phyloP scores from a whole-genome alignment of 495 filamentous ascomycete genomes.

The Xylaria grammica region DNA sequence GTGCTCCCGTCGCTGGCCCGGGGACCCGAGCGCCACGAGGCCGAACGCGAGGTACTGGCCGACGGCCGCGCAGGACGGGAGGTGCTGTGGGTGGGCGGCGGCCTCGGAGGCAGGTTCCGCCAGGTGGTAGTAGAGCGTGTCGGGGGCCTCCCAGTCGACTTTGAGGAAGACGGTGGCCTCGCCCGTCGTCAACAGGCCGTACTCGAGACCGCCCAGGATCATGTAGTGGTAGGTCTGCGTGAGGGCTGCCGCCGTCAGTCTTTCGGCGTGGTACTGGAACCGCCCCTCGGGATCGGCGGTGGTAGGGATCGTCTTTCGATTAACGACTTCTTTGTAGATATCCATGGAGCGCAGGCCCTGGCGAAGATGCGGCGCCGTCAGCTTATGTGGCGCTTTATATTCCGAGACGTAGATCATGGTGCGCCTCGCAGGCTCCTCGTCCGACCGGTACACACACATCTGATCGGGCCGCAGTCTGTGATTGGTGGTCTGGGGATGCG shows the following conservation, averaged over 20 bases:
- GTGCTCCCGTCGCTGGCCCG: conserved; percentile 13
- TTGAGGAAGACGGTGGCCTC: conserved; percentile 53
- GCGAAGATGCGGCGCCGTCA: conserved; percentile 35
- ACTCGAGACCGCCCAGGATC: conserved; percentile 43
- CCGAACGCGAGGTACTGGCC: conserved; percentile 49
- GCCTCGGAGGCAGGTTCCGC: conserved; percentile 26
- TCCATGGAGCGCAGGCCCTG: conserved; percentile 28
- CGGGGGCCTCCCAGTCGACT: conserved; percentile 39
- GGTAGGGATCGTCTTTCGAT: conserved; percentile 23
- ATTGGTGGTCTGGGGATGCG: not conserved
- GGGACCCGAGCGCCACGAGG: conserved; percentile 32
- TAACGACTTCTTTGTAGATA: conserved; percentile 33
- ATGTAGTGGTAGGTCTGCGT: conserved; percentile 55
- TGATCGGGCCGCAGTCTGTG: conserved; percentile 25
- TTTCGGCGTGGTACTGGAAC: conserved; percentile 40
- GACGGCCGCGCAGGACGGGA: conserved; percentile 43
- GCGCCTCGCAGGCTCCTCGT: conserved; percentile 19
- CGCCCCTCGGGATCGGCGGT: conserved; percentile 11
- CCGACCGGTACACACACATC: conserved; percentile 38
- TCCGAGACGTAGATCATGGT: conserved; percentile 35
- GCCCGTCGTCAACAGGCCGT: conserved; percentile 48
- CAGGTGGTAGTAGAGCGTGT: conserved; percentile 32
- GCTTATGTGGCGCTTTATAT: conserved; percentile 44
- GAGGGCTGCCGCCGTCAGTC: conserved; percentile 42
- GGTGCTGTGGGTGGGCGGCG: conserved; percentile 1